Base-by-base conservation (phyloP, 768 basidiomycete genomes). In the Amanita rimosa region DNA sequence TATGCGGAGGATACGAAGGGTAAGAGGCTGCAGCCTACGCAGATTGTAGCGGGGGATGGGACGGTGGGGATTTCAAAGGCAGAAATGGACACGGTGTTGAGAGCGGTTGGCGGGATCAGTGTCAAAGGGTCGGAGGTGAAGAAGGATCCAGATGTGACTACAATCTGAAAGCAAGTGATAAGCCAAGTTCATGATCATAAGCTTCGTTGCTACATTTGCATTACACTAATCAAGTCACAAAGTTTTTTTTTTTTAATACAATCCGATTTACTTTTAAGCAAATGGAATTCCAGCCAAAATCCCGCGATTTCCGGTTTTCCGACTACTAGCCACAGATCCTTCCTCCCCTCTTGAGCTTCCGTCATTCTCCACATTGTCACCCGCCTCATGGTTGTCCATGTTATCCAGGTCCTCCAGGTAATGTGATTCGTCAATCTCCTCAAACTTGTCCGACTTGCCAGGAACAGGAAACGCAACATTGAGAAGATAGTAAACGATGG, bases 1-100 rank as follows among this genome's bases (percentile, higher is more conserved):
- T 90, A 87, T 59, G 86, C 87, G 11, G 83, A 85, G 62, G 80
- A 81, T 56, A 83, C 79, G 44, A 77, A 72, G 55, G 79, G 78
- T 13, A 82, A 81, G 65, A 69, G 75, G 54, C 13, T 43, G 17
- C 71, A 66, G 52, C 53, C 64, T 39, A 49, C 52, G 11, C 50
- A 51, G 57, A 56, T 16, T 10, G 34, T 34, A 36, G 43, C 16
- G 26, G 43, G 43, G 5, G 44, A 31, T 38, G 35, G 42, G 14
- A 33, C 7, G 31, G 48, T 39, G n/a, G 48, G 21, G 21, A 35
- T 41, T 27, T 4, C 37, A 17, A 43, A 43, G 19, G 21, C 33
- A 13, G 48, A 49, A 41, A 49, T 49, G 48, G 48, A 49, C 17
- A 49, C 29, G 14, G 48, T 49, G 19, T 36, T 43, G 48, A 49